Conservation (phyloP, 192 early-diverging fungal species). For the Linnemannia schmuckeri region DNA sequence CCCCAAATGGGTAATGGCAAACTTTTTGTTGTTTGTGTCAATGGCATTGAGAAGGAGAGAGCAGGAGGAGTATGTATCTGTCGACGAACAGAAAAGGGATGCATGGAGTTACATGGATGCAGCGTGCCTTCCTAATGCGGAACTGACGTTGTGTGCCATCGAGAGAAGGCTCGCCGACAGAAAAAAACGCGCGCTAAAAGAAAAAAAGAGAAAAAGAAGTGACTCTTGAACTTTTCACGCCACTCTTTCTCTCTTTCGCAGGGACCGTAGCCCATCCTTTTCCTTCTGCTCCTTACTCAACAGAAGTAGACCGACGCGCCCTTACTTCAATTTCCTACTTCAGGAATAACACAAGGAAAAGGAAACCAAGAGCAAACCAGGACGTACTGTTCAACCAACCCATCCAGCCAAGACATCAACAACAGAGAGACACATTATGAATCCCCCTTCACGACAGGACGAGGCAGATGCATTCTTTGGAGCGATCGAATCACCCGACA, state of each 20-base stretch:
- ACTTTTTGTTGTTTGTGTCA: not conserved
- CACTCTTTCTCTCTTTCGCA: not conserved
- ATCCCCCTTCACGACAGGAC: conserved; percentile 16
- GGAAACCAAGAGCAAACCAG: not conserved
- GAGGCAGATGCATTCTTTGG: conserved; percentile 38
- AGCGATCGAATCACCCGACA: conserved; percentile 25
- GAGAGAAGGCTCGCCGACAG: not conserved
- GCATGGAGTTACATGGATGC: not conserved
- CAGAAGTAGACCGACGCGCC: not conserved
- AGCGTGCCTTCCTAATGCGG: not conserved
- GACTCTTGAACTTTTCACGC: not conserved
- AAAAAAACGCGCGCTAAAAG: not conserved
- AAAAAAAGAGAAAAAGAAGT: not conserved
- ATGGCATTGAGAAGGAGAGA: not conserved
- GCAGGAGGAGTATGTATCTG: not conserved
- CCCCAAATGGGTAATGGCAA: not conserved
- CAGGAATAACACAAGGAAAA: not conserved
- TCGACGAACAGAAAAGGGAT: not conserved
- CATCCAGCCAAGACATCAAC: not conserved
- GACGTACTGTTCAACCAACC: not conserved
- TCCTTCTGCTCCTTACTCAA: not conserved
- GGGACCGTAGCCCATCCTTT: not conserved
- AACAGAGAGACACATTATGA: not conserved
- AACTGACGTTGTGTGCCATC: not conserved
- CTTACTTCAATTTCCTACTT: not conserved